Base-by-base conservation (phyloP, 805 yeast species). In the Wickerhamomyces sydowiorum region DNA sequence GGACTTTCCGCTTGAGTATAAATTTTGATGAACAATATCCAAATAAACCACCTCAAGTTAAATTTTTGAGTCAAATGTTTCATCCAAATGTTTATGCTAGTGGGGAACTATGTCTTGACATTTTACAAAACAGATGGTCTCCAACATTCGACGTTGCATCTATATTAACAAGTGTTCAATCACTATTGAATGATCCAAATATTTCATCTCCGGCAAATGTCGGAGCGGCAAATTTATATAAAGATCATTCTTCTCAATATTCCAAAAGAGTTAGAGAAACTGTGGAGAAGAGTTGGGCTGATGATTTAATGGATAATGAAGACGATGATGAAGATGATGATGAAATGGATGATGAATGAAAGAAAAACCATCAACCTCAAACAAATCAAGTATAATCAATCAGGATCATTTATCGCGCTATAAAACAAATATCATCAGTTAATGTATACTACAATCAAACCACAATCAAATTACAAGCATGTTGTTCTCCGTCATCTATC, bases 111-210 rank as follows among this genome's bases (percentile, higher is more conserved):
- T 93, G 99, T 67, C 74, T 93, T 49, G 99, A 93, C 66, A 93
- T 93, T 51, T 70, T 93, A 51, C 99, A 93, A 61, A 93, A 91
- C 67, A 75, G 98, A 60, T 93, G 99, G 99, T 85, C 96, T 21
- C 99, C 99, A 12, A 93, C 99, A 1, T 93, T 91, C 60, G 99
- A 93, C 59, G 99, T 93, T 30, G 89, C 96, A 10, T 88, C 96
- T 12, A 91, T 93, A 43, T 72, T 93, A 53, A 93, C 99, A 1
- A 86, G 96, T 22, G 81, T 93, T 44, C 99, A 93, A 62, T 82
- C 90, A 43, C 73, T 93, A 48, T 71, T 93, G 53, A 93, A 93
- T 64, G 99, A 93, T 61, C 99, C 99, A 15, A 93, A 93, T 61
- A 95, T 90, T 37, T 81, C 90, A 40, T 86, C 96, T 20, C 99